These are phyloP conservation scores for Lophium mytilinum DNA, from an alignment of 495 filamentous ascomycete species.

Conservation along the genomic window DNA sequence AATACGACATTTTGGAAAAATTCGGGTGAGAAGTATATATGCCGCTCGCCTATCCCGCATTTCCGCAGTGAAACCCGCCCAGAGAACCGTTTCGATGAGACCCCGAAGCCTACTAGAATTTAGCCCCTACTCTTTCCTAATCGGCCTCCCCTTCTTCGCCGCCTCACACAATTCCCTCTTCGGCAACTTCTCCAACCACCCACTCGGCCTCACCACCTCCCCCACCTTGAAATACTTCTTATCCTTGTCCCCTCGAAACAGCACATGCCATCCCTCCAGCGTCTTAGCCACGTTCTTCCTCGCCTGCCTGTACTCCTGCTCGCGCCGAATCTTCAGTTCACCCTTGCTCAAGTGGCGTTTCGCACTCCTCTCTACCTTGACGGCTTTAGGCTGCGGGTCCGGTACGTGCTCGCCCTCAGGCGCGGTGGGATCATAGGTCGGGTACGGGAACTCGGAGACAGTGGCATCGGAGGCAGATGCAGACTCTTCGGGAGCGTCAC, in stretches of 20 bases:
- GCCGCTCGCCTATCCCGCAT: neutral
- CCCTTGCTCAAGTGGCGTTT: constrained; percentile 36
- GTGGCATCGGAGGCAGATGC: neutral
- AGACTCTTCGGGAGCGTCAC: constrained; percentile 37
- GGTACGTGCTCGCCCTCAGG: neutral
- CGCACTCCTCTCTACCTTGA: constrained; percentile 39
- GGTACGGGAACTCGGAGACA: constrained; percentile 33
- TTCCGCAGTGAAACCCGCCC: neutral
- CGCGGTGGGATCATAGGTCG: constrained; percentile 30
- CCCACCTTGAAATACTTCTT: constrained; percentile 36
- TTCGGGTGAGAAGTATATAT: too few relatives aligned
- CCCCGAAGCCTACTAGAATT: neutral
- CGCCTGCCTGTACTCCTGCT: constrained; percentile 45
- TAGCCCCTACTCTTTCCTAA: constrained; percentile 11
- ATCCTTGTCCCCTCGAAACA: constrained; percentile 56
- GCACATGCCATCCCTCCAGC: constrained; percentile 58
- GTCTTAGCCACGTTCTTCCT: constrained; percentile 46
- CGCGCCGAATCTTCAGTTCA: constrained; percentile 39
- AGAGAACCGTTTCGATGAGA: neutral
- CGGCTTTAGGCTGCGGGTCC: constrained; percentile 10
- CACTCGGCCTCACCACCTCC: constrained; percentile 31
- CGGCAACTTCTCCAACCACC: constrained; percentile 33
- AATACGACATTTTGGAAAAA: too few relatives aligned
- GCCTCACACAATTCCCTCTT: constrained; percentile 31
- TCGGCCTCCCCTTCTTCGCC: constrained; percentile 33